phyloP scores from a whole-genome alignment of 805 yeast genomes.

The Starmerella kuoi region DNA sequence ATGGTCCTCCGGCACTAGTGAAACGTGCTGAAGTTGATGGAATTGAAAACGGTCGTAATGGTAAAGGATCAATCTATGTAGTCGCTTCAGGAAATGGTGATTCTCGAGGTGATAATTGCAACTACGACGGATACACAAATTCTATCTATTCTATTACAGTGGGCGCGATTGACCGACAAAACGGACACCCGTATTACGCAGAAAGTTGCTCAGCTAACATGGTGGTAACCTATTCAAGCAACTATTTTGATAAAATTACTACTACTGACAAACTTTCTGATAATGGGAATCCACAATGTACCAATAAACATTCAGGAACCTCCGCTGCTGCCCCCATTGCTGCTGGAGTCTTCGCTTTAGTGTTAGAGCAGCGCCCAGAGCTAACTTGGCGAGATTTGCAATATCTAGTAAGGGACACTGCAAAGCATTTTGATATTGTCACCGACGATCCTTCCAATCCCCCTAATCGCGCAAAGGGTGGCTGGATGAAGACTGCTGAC shows the following conservation, averaged over 20 bases:
- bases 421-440: slow-evolving; percentile 50
- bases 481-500: slow-evolving; percentile 62
- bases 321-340: slow-evolving; percentile 99
- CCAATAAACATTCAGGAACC: slow-evolving; percentile 81
- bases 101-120: slow-evolving; percentile 70
- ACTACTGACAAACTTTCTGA: slow-evolving; percentile 43
- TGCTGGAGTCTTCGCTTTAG: slow-evolving; percentile 84
- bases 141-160: slow-evolving; percentile 90
- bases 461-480: slow-evolving; percentile 28
- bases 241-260: slow-evolving; percentile 77
- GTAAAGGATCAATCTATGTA: slow-evolving; percentile 79
- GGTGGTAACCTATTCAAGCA: slow-evolving; percentile 87
- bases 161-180: slow-evolving; percentile 81
- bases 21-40: slow-evolving; percentile 77
- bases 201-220: slow-evolving; percentile 91
- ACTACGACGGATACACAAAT: slow-evolving; percentile 94
- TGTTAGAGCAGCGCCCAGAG: slow-evolving; percentile 69
- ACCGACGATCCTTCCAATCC: not conserved
- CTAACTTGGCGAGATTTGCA: slow-evolving; percentile 95
- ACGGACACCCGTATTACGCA: slow-evolving; percentile 76
- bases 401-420: slow-evolving; percentile 60
- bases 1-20: slow-evolving; percentile 70
- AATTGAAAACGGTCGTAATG: slow-evolving; percentile 62
- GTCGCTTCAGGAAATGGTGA: slow-evolving; percentile 97
- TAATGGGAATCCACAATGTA: slow-evolving; percentile 37